phyloP scores from a whole-genome alignment of 2,329 filamentous ascomycete species.

The Pestalotiopsis sp. region DNA sequence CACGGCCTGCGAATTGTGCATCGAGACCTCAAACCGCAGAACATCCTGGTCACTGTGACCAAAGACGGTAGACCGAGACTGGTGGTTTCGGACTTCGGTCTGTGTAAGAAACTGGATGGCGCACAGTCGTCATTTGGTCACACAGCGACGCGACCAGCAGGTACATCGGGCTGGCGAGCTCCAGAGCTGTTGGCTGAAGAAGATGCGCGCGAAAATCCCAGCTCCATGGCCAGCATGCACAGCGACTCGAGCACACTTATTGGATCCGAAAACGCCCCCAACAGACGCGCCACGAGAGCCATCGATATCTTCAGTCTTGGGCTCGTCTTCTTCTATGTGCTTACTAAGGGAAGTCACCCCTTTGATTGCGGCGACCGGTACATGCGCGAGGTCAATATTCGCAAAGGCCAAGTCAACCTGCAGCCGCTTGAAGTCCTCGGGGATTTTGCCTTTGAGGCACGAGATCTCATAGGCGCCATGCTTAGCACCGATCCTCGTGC shows the following conservation, averaged over 20 bases:
- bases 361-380: slow-evolving; percentile 94
- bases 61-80: slow-evolving; percentile 75
- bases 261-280: slow-evolving; percentile 58
- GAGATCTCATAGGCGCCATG: slow-evolving; percentile 86
- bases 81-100: slow-evolving; percentile 94
- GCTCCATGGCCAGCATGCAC: slow-evolving; percentile 53
- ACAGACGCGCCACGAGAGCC: slow-evolving; percentile 85
- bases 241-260: slow-evolving; percentile 64
- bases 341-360: slow-evolving; percentile 88
- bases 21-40: slow-evolving; percentile 95
- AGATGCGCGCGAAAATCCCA: slow-evolving; percentile 55
- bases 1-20: slow-evolving; percentile 94
- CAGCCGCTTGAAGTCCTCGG: slow-evolving; percentile 73
- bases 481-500: slow-evolving; percentile 63
- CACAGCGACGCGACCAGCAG: slow-evolving; percentile 89
- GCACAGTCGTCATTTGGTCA: slow-evolving; percentile 94
- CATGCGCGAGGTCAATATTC: slow-evolving; percentile 96
- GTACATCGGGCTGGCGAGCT: slow-evolving; percentile 94
- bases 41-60: slow-evolving; percentile 83
- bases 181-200: slow-evolving; percentile 88
- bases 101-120: slow-evolving; percentile 95
- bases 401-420: slow-evolving; percentile 80
- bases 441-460: slow-evolving; percentile 82
- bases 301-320: slow-evolving; percentile 98
- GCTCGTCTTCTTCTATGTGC: slow-evolving; percentile 98